Evolutionary conservation across 345 rosid genomes (phyloP).

Genomic region (Citrus mangshanensis): DNA sequence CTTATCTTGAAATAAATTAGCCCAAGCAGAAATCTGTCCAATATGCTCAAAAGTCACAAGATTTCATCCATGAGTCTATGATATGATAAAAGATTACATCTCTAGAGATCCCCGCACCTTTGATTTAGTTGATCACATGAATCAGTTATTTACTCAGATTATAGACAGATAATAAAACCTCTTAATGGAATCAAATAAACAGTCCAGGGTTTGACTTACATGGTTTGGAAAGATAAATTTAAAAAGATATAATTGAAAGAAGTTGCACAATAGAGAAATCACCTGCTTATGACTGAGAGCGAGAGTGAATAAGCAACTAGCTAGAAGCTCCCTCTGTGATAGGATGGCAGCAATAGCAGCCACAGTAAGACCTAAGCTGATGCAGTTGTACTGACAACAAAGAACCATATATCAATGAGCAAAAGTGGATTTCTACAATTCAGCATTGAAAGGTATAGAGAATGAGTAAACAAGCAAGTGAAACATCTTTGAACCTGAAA

Average conservation of each 20-base stretch:
- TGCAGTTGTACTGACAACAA: conserved; percentile 80
- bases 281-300: conserved; percentile 99
- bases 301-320: conserved; percentile 63
- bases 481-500: conserved; percentile 64
- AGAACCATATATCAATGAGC: conserved; percentile 19
- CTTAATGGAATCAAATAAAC: background rate
- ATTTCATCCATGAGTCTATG: background rate
- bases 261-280: conserved; percentile 1
- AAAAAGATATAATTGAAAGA: background rate
- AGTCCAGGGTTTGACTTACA: background rate
- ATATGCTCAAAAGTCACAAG: background rate
- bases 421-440: conserved; percentile 7
- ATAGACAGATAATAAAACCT: background rate
- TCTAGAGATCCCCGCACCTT: background rate
- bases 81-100: background rate
- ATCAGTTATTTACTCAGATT: background rate
- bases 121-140: background rate
- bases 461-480: background rate
- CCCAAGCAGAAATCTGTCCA: background rate
- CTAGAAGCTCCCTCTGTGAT: conserved; percentile 55
- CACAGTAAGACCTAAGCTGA: conserved; percentile 83
- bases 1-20: background rate
- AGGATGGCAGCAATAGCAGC: conserved; percentile 85
- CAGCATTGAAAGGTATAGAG: background rate
- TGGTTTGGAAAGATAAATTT: background rate